Evolutionary conservation across 2,329 filamentous ascomycete species (phyloP).

Genomic region (Xylaria sp.): DNA sequence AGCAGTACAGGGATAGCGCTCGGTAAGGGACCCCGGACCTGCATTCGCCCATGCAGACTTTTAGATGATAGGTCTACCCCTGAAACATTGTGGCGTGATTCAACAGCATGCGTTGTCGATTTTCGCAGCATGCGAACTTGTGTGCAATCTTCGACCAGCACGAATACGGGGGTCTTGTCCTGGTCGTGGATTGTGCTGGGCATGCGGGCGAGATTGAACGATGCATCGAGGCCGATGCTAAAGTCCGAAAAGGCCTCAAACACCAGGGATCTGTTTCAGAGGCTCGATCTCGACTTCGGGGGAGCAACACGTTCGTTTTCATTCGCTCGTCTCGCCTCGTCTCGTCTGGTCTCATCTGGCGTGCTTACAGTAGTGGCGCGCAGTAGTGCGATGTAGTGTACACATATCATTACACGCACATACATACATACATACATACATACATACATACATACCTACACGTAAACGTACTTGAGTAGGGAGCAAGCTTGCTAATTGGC

Average conservation of each 20-base stretch:
- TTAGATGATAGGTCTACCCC: too few species aligned
- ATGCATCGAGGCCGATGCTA: slow-evolving; percentile 28
- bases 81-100: slow-evolving; percentile 22
- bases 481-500: too few species aligned
- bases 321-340: slow-evolving; percentile 22
- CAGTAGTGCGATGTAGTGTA: too few species aligned
- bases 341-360: background rate
- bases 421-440: too few species aligned
- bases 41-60: too few species aligned
- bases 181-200: too few species aligned
- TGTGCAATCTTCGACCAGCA: slow-evolving; percentile 10
- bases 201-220: slow-evolving; percentile 28
- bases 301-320: too few species aligned
- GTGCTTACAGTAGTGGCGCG: background rate
- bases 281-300: slow-evolving; percentile 36
- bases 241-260: slow-evolving; percentile 5
- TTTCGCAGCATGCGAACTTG: slow-evolving; percentile 6
- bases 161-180: slow-evolving; percentile 14
- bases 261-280: slow-evolving; percentile 9
- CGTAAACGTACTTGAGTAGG: too few species aligned
- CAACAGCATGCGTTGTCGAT: background rate
- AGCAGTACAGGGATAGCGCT: too few species aligned
- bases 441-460: too few species aligned
- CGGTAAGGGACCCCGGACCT: too few species aligned
- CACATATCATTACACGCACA: too few species aligned